These are phyloP conservation scores for Tuber magnatum DNA, from an alignment of 495 filamentous ascomycete genomes.

Conservation along the genomic window DNA sequence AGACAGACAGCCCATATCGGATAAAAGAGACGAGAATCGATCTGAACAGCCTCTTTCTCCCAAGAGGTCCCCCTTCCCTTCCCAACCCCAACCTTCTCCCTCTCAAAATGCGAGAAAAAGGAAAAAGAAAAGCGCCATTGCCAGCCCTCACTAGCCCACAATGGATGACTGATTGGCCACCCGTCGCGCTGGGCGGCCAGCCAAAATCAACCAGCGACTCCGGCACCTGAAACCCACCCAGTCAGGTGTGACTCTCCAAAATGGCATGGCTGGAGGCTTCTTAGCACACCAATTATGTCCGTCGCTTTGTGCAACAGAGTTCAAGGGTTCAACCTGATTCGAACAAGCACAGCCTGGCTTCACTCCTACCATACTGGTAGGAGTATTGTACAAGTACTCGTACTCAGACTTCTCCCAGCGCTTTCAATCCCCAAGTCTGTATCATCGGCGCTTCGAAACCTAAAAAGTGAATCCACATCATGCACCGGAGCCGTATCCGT, in stretches of 20 bases:
- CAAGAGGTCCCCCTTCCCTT: not conserved
- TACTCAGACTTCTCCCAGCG: not conserved
- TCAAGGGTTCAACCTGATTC: not conserved
- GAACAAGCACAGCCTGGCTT: not conserved
- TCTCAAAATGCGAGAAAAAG: not conserved
- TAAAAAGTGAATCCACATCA: not conserved
- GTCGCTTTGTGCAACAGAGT: not conserved
- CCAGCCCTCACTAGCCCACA: not conserved
- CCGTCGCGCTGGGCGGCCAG: not conserved
- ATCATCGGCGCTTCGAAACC: not conserved
- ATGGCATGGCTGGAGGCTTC: not conserved
- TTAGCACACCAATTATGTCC: not conserved
- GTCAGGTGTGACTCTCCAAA: not conserved
- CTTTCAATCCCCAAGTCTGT: not conserved
- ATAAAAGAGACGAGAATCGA: constrained; percentile 4
- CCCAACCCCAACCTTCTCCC: not conserved
- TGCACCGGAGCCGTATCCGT: not conserved
- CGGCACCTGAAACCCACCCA: not conserved
- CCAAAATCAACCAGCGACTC: not conserved
- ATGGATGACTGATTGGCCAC: constrained; percentile 1
- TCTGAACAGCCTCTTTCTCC: not conserved
- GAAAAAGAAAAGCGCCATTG: not conserved
- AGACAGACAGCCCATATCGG: not conserved
- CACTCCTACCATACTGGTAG: not conserved
- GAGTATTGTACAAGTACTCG: too few species aligned